Evolutionary conservation across 257 asterid genomes (phyloP).

Genomic region (Avicennia marina): DNA sequence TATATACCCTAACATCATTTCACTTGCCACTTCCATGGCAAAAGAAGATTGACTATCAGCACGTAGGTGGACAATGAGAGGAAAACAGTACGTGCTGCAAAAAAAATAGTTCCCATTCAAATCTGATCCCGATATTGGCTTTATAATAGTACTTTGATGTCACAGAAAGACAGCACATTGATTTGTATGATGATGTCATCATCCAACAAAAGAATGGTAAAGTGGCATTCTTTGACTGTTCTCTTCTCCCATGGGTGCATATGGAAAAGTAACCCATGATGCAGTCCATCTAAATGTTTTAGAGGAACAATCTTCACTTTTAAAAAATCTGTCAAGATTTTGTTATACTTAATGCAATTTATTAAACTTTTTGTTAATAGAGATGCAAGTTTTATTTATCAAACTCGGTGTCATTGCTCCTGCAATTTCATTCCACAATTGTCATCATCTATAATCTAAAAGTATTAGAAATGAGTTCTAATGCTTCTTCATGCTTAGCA

Average conservation of each 20-base stretch:
- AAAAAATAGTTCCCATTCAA: constrained; percentile 22
- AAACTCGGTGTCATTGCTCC: not conserved
- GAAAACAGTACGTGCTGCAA: constrained; percentile 25
- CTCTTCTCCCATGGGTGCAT: constrained; percentile 23
- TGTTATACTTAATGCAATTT: constrained; percentile 3
- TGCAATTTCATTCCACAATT: not conserved
- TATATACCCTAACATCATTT: constrained; percentile 44
- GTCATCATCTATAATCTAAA: not conserved
- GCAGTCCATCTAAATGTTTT: not conserved
- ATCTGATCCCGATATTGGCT: constrained; percentile 19
- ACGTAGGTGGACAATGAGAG: constrained; percentile 22
- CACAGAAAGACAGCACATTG: constrained; percentile 27
- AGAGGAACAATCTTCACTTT: not conserved
- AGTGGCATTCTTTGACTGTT: constrained; percentile 31
- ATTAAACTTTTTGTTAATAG: not conserved
- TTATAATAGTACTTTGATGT: constrained; percentile 25
- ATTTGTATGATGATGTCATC: constrained; percentile 31
- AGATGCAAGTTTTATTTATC: not conserved
- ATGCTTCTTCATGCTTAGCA: not conserved
- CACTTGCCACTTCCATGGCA: constrained; percentile 18
- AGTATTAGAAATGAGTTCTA: too few species aligned
- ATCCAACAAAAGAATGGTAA: constrained; percentile 30
- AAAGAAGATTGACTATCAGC: constrained; percentile 11
- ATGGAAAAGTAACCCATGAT: constrained; percentile 26
- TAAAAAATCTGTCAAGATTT: constrained; percentile 3